Evolutionary conservation across 2,329 filamentous ascomycete species (phyloP).

Genomic region (Aspergillus jensenii): DNA sequence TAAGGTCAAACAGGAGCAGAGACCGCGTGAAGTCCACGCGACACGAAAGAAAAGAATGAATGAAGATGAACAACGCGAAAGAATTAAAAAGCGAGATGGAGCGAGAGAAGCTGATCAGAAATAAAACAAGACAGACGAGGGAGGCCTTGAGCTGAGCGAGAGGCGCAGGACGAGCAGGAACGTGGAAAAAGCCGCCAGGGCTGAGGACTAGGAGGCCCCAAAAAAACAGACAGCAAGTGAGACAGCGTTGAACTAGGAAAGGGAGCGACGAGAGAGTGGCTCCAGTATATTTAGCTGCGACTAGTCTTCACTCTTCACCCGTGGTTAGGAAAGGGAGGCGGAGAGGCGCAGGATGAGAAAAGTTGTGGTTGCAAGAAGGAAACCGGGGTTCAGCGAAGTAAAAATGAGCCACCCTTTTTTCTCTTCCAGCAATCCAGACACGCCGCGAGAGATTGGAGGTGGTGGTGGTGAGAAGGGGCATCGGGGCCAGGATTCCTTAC

Average conservation of each 20-base stretch:
- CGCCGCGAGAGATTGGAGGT: background rate
- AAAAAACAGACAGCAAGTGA: conserved; percentile 13
- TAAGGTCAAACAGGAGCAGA: conserved; percentile 14
- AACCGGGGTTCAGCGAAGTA: background rate
- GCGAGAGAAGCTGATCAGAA: conserved; percentile 4
- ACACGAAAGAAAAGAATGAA: conserved; percentile 10
- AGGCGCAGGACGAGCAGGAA: conserved; percentile 21
- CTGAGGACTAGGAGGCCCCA: conserved; percentile 19
- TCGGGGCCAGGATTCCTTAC: conserved; percentile 12
- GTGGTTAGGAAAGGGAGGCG: background rate
- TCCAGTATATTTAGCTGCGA: conserved; percentile 6
- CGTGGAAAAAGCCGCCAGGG: conserved; percentile 27
- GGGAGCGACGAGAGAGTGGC: background rate
- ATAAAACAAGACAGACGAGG: conserved; percentile 13
- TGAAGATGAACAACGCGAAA: conserved; percentile 14
- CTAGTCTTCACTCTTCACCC: background rate
- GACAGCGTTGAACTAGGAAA: conserved; percentile 7
- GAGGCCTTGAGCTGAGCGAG: conserved; percentile 14
- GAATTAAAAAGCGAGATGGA: conserved; percentile 3
- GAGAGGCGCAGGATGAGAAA: background rate
- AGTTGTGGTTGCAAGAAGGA: background rate
- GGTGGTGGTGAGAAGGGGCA: background rate
- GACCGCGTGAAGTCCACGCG: conserved; percentile 6
- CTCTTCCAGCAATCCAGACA: background rate
- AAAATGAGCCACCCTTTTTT: conserved; percentile 5